Evolutionary conservation across 176 grass and related monocot species (phyloP).

Genomic region (Oropetium thomaeum): DNA sequence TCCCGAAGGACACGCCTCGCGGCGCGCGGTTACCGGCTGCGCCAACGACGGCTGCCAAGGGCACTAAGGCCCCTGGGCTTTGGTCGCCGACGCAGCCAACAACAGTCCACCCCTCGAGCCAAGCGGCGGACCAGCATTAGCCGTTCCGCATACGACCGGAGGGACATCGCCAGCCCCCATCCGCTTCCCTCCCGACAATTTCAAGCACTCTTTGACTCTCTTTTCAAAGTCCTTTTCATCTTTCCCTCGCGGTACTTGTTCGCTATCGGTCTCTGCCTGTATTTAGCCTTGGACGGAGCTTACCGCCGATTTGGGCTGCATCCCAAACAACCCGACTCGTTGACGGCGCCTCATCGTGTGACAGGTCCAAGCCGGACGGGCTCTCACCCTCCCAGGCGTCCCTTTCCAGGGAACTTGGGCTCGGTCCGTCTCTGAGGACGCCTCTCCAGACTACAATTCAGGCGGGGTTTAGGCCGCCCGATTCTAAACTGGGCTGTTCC

Average conservation of each 20-base stretch:
- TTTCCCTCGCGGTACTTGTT: constrained; percentile 72
- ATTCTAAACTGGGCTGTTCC: constrained; percentile 14
- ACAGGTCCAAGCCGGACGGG: constrained; percentile 51
- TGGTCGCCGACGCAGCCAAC: not conserved
- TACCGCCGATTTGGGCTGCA: constrained; percentile 55
- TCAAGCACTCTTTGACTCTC: constrained; percentile 89
- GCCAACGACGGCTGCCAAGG: too few relatives aligned
- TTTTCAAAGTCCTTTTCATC: constrained; percentile 90
- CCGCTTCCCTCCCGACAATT: constrained; percentile 81
- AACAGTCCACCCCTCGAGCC: constrained; percentile 22
- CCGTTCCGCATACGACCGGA: constrained; percentile 26
- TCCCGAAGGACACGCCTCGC: not conserved
- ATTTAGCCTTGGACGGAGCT: constrained; percentile 64
- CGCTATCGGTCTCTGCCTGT: constrained; percentile 59
- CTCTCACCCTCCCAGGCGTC: constrained; percentile 63
- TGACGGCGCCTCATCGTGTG: constrained; percentile 58
- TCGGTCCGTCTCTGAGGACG: too few relatives aligned
- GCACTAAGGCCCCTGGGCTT: not conserved
- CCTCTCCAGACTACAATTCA: too few relatives aligned
- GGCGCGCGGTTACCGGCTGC: too few relatives aligned
- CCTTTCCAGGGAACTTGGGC: constrained; percentile 65
- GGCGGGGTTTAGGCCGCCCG: not conserved
- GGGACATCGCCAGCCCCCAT: constrained; percentile 64
- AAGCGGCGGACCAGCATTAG: constrained; percentile 18
- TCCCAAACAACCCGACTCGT: constrained; percentile 57